Conservation (phyloP, 345 rosid genomes). For the Aquilaria malaccensis region DNA sequence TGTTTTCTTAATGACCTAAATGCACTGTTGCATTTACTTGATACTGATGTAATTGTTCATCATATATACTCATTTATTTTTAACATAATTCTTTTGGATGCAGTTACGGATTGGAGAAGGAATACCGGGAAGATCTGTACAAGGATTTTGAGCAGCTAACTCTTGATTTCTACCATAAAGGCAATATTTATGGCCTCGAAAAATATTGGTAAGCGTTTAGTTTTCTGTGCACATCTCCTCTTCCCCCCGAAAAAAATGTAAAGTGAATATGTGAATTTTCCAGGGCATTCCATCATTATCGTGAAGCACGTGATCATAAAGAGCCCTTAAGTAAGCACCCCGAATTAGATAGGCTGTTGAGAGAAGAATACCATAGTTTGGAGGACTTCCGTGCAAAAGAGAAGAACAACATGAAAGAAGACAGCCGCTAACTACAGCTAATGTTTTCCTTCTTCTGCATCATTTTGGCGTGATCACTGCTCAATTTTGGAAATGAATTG, state of each 20-base stretch:
- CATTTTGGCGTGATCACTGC: slow-evolving; percentile 1
- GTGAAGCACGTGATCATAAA: slow-evolving; percentile 31
- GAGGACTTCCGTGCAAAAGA: slow-evolving; percentile 73
- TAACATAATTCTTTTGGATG: no score
- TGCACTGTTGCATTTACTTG: no score
- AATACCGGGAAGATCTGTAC: slow-evolving; percentile 65
- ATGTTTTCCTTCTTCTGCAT: background rate
- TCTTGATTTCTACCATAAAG: slow-evolving; percentile 71
- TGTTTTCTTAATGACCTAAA: no score
- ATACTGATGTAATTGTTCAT: no score
- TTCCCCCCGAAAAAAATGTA: background rate
- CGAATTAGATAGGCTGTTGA: slow-evolving; percentile 73
- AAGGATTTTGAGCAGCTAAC: slow-evolving; percentile 81
- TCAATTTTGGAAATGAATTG: slow-evolving; percentile 36
- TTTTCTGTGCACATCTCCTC: background rate
- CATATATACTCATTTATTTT: no score
- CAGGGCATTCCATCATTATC: slow-evolving; percentile 98
- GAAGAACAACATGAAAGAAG: slow-evolving; percentile 27
- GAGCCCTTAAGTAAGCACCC: slow-evolving; percentile 58
- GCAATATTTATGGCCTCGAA: slow-evolving; percentile 89
- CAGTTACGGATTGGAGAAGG: slow-evolving; percentile 95
- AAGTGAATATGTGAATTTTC: background rate
- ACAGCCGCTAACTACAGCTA: slow-evolving; percentile 16
- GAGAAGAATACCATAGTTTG: slow-evolving; percentile 54
- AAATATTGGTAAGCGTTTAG: slow-evolving; percentile 63